Evolutionary conservation across 495 filamentous ascomycete genomes (phyloP).

Genomic region (Cairneyella variabilis): DNA sequence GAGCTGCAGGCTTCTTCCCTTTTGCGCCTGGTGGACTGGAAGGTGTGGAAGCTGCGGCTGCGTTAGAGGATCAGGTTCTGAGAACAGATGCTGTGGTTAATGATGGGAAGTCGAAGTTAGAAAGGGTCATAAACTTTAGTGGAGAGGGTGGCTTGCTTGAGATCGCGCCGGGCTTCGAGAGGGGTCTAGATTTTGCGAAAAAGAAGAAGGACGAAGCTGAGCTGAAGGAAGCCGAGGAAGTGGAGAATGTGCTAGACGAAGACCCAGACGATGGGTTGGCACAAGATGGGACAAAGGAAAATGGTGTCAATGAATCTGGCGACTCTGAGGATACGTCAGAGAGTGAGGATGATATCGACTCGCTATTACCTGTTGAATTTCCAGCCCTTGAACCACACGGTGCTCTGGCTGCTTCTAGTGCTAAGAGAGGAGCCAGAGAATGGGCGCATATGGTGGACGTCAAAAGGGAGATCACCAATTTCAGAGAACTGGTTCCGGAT

Average conservation of each 20-base stretch:
- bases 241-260: conserved; percentile 69
- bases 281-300: conserved; percentile 31
- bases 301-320: conserved; percentile 38
- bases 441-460: conserved; percentile 99
- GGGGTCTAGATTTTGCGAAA: conserved; percentile 67
- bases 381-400: conserved; percentile 85
- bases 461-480: conserved; percentile 85
- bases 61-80: conserved; percentile 62
- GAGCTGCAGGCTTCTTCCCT: conserved; percentile 91
- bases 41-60: conserved; percentile 75
- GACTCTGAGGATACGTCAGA: conserved; percentile 38
- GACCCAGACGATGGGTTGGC: conserved; percentile 46
- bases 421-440: conserved; percentile 73
- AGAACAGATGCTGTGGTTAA: conserved; percentile 27
- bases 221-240: conserved; percentile 59
- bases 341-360: conserved; percentile 81
- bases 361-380: conserved; percentile 88
- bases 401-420: conserved; percentile 63
- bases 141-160: conserved; percentile 75
- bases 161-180: conserved; percentile 74
- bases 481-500: conserved; percentile 86
- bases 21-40: conserved; percentile 93
- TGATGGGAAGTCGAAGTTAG: conserved; percentile 52
- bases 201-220: conserved; percentile 56
- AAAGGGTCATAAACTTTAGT: conserved; percentile 77